Base-by-base conservation (phyloP, 257 asterid species). In the Buddleja alternifolia region DNA sequence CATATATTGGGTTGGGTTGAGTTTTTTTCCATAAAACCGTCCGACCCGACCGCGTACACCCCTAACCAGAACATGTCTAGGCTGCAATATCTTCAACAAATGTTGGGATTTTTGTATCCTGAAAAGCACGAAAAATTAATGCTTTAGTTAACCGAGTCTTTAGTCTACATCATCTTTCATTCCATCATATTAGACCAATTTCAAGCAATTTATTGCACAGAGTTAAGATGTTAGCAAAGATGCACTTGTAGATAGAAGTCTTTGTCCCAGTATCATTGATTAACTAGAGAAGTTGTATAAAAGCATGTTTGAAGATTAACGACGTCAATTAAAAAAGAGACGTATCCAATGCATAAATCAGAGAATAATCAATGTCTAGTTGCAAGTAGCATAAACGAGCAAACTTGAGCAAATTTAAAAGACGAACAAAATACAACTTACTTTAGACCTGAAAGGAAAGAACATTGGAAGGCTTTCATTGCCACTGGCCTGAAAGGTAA, bases 391-490 rank as follows among this genome's bases (percentile, higher is more conserved):
- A 34, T 52, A 23, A 52, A 53, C 7, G 24, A n/a, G 19, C 11
- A n/a, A 37, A 39, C 25, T 14, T 14, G 0, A 14, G 68, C 36
- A 37, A 20, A 19, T 44, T 51, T 50, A n/a, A n/a, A 15, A 55
- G 14, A 47, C 37, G 29, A 58, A 42, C 24, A 60, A 65, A 76
- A 47, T 14, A 64, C 34, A 39, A 67, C 87, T 76, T 79, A 90
- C 98, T 72, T 74, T 55, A 88, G 78, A 63, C 97, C 97, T 45
- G 96, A 86, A 75, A 81, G 76, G 72, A 93, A 90, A 62, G 97
- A 85, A 68, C 96, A 93, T 36, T 85, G 96, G 63, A 86, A 83
- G 67, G 84, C 92, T 83, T 93, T 90, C 90, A 93, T 90, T 55
- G 76, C 80, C 79, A 88, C 79, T 62, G 93, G 88, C 83, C 77